A percentile compares a stretch with the other conserved stretches of the same genome.
Conservation (phyloP, 2,329 filamentous ascomycete genomes). For the Plenodomus biglobosus region DNA sequence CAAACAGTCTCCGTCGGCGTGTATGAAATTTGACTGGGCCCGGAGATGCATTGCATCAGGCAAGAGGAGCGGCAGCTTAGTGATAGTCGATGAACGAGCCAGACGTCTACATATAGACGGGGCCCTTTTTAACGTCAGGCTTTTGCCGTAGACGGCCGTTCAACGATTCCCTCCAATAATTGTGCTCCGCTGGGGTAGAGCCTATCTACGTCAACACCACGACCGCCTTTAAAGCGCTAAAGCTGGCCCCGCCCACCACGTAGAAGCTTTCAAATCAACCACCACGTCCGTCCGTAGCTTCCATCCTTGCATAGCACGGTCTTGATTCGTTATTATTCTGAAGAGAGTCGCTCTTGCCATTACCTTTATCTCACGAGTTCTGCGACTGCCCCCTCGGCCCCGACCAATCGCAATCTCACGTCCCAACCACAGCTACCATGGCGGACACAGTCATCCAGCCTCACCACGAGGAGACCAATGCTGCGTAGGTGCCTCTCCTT, state of each 20-base stretch:
- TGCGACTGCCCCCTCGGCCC: constrained; percentile 20
- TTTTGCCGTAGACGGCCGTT: constrained; percentile 15
- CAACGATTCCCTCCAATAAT: constrained; percentile 19
- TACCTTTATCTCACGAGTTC: constrained; percentile 4
- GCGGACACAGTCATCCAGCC: constrained; percentile 53
- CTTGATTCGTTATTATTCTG: constrained; percentile 8
- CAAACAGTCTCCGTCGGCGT: constrained; percentile 30
- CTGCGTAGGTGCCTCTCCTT: constrained; percentile 46
- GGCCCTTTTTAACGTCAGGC: constrained; percentile 21
- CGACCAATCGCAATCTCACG: constrained; percentile 13
- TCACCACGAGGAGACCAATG: constrained; percentile 48
- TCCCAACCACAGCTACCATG: constrained; percentile 37
- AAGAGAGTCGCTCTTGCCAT: constrained; percentile 26
- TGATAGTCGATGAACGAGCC: constrained; percentile 36
- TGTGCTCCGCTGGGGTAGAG: background rate
- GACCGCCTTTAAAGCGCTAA: constrained; percentile 25
- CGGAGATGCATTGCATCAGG: constrained; percentile 39
- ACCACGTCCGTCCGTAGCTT: constrained; percentile 32
- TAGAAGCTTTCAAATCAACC: constrained; percentile 36
- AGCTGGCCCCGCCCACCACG: constrained; percentile 36
- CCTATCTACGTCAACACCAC: constrained; percentile 37
- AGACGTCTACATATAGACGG: constrained; percentile 19
- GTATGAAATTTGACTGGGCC: constrained; percentile 22
- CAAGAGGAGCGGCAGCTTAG: constrained; percentile 35
- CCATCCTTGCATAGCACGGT: constrained; percentile 20